Base-by-base conservation (phyloP, 805 yeast genomes). In the Candida tammaniensis region DNA sequence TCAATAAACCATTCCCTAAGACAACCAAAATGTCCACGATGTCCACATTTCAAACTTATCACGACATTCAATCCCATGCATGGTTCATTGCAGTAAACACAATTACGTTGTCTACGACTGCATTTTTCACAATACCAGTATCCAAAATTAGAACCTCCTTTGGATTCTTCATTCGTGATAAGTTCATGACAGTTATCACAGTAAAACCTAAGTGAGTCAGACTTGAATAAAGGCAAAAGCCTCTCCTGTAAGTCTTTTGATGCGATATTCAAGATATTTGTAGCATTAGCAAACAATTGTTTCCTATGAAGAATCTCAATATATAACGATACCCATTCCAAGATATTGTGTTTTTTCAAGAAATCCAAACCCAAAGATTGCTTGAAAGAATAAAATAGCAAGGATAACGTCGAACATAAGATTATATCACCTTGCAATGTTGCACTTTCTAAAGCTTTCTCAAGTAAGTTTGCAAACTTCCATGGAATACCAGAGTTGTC, bases 111-210 rank as follows among this genome's bases (percentile, higher is more conserved):
- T 11, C 64, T 63, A 32, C 59, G 64, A 8, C 69, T 60, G 55
- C 97, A 89, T 15, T 67, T 69, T 34, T 79, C 86, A 60, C 97
- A 89, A 55, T 81, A 85, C 95, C 96, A 88, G 47, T 72, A 80
- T 1, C 94, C 95, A 48, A 78, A 75, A 2, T 18, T 26, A 9
- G 40, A 36, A 25, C 55, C 64, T 12, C 58, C 63, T 47, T 76
- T 78, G 3, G 78, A 64, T 5, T 49, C 46, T 43, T 81, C 88
- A 54, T 83, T 82, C 7, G 74, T 52, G 7, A 84, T 60, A n/a
- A 80, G 59, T 31, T 70, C 65, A 12, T 72, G 66, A 53, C 94
- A 84, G 48, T 64, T 61, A 18, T 73, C 72, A 53, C 93, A 84
- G 45, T 73, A 80, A 15, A 80, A 66, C 25, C 68, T 48, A 40